A percentile compares a stretch with the other conserved stretches of the same genome.
Evolutionary conservation across 345 rosid genomes (phyloP).

Genomic region (Cardamine occulta): DNA sequence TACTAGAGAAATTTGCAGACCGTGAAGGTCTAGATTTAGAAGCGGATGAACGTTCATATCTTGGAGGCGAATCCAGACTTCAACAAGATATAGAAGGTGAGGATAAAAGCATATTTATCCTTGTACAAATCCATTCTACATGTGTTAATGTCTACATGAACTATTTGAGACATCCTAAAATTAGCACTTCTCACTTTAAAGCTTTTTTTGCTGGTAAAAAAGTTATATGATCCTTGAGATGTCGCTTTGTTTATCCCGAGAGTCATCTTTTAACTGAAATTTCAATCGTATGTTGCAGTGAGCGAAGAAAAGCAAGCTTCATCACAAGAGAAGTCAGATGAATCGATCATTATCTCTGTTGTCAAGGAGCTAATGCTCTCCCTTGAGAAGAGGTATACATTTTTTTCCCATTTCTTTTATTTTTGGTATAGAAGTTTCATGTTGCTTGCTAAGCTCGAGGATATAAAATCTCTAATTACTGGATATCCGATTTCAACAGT

Average conservation of each 20-base stretch:
- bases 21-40: conserved; percentile 52
- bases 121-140: background rate
- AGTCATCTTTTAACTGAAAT: background rate
- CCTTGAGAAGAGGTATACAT: conserved; percentile 55
- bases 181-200: conserved; percentile 1
- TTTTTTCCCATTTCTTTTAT: background rate
- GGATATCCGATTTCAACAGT: background rate
- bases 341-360: conserved; percentile 35
- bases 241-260: background rate
- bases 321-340: conserved; percentile 34
- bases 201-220: background rate
- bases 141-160: background rate
- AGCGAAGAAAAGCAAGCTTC: conserved; percentile 42
- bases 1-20: conserved; percentile 57
- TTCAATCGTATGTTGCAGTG: conserved; percentile 24
- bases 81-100: conserved; percentile 56
- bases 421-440: conserved; percentile 9
- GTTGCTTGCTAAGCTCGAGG: background rate
- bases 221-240: background rate
- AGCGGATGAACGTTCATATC: conserved; percentile 48
- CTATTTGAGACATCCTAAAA: background rate
- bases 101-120: background rate
- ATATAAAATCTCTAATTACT: background rate
- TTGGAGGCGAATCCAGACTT: conserved; percentile 47
- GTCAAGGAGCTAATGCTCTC: conserved; percentile 53